A percentile compares a stretch with the other conserved stretches of the same genome.
These are phyloP conservation scores for Hsuehochloa calcarea DNA, from an alignment of 176 grass and related monocot genomes.

Conservation along the genomic window DNA sequence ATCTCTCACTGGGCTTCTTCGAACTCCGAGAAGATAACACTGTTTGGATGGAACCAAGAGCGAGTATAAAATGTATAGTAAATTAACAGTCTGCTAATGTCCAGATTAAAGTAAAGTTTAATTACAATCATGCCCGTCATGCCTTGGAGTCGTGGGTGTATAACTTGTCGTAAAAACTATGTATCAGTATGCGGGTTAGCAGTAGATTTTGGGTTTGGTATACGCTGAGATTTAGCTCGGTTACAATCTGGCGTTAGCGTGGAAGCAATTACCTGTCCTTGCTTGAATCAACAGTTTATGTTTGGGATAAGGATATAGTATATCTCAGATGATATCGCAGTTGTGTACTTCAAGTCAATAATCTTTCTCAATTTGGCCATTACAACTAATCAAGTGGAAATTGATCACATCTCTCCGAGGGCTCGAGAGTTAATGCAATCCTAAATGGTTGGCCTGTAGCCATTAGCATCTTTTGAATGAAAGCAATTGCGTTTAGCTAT, in stretches of 20 bases:
- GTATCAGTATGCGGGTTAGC: not conserved
- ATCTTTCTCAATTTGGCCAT: conserved; percentile 12
- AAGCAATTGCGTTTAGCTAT: conserved; percentile 14
- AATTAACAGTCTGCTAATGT: not conserved
- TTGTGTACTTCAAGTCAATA: conserved; percentile 34
- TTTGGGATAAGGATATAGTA: not conserved
- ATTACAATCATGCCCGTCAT: not conserved
- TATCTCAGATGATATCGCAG: not conserved
- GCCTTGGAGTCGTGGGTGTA: not conserved
- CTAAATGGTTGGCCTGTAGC: not conserved
- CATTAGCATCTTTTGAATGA: conserved; percentile 26
- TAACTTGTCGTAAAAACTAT: conserved; percentile 38
- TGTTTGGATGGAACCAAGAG: conserved; percentile 31
- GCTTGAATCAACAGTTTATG: conserved; percentile 51
- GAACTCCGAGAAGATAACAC: conserved; percentile 16
- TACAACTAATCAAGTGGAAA: not conserved
- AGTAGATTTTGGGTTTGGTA: conserved; percentile 27
- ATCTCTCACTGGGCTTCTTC: not conserved
- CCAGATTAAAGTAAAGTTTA: not conserved
- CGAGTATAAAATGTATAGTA: not conserved
- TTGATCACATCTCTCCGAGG: not conserved
- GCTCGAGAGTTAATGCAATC: not conserved
- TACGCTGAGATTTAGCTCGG: not conserved
- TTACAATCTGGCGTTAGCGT: conserved; percentile 33
- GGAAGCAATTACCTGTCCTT: conserved; percentile 33